These are phyloP conservation scores for Diplosphaera chodatii DNA, from an alignment of 139 green algal species.

Conservation along the genomic window DNA sequence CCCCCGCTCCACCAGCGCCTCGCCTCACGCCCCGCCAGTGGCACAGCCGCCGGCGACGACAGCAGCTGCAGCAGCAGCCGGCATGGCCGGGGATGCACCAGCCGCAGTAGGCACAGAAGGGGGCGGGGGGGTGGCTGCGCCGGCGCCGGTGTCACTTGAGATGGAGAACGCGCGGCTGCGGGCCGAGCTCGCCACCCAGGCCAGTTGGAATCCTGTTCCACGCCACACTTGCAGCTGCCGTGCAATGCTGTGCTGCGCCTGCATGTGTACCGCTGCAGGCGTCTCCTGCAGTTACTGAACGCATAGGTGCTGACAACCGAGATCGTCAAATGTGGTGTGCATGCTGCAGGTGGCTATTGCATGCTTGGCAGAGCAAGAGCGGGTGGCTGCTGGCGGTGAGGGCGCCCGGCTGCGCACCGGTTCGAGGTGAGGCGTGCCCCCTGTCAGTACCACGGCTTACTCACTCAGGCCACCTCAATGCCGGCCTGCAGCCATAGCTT, in stretches of 20 bases:
- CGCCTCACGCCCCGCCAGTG: no score
- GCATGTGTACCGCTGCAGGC: no score
- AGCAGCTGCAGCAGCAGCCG: background rate
- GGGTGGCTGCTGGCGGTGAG: background rate
- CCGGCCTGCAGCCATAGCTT: no score
- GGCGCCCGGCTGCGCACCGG: no score
- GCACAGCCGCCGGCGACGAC: background rate
- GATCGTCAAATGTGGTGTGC: no score
- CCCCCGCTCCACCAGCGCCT: background rate
- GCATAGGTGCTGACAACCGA: no score
- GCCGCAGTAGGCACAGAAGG: background rate
- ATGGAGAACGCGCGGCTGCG: constrained; percentile 63
- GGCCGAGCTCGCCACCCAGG: constrained; percentile 51
- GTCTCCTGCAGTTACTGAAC: no score
- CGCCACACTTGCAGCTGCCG: no score
- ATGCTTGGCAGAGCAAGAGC: background rate
- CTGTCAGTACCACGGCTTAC: no score
- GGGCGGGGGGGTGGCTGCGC: background rate
- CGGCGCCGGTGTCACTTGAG: constrained; percentile 8
- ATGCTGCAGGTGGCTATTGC: background rate
- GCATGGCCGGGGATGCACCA: background rate
- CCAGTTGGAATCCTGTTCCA: no score
- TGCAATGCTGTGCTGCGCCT: no score
- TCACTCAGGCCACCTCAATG: no score
- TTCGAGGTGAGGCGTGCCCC: background rate